Evolutionary conservation across 495 filamentous ascomycete species (phyloP), one percentile per base, ranked within the genome.

Genomic region (Xylaria palmicola): DNA sequence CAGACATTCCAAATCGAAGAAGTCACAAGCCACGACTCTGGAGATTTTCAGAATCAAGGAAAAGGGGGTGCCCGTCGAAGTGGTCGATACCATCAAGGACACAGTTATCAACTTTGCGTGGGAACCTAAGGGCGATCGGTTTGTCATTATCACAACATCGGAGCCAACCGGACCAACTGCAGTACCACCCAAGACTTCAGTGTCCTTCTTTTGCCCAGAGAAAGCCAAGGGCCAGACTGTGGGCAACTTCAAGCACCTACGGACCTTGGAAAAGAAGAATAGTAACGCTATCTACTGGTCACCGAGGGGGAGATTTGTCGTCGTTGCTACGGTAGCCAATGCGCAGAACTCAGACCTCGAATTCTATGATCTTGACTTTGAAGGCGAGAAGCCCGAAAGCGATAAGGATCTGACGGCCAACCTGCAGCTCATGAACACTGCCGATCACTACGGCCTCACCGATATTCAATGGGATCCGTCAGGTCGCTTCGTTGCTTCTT

Each of bases 201-300:
- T 98, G 15, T 85, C 90, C 19, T 98, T 98, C 86, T 98, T 93
- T 79, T 93, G 90, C 60, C 91, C 94, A 0, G 94, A 98, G 75
- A 96, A 96, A 79, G 73, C 83, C 67, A 97, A 97, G 83, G 84
- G 83, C 34, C 72, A 80, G 36, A 79, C 81, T 10, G 79, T 90
- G 19, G 94, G 94, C 51, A 97, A 96, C 81, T 98, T 97, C 83
- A 94, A 91, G 81, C 89, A 93, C 64, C 86, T 98, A 57, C 86
- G 90, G 41, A 97, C 92, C 0, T 81, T 95, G 20, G 94, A 98
- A 65, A 97, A 97, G 86, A 97, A 97, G 84, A 98, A 92, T 75
- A 96, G 88, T 83, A 98, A 98, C 69, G 95, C 90, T 54, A 98
- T 98, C 70, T 97, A 97, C 85, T 98, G 94, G 94, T 95, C 91